Conservation (phyloP, 2,329 filamentous ascomycete genomes). For the Ilyonectria destructans region DNA sequence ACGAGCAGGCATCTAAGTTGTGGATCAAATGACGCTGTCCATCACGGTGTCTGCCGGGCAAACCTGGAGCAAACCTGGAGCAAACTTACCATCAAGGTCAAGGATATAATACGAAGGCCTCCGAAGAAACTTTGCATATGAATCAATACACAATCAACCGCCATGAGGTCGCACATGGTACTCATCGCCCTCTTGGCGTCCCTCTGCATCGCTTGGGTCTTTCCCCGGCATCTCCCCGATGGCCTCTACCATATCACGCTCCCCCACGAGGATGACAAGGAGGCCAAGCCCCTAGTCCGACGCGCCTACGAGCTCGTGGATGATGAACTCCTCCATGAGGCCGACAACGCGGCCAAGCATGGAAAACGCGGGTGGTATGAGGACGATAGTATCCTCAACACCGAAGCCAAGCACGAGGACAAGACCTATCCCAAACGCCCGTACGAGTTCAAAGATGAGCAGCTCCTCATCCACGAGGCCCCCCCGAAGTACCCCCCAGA, state of each 20-base stretch:
- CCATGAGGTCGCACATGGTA: background rate
- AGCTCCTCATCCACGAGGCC: background rate
- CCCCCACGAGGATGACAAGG: conserved; percentile 4
- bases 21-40: background rate
- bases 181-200: background rate
- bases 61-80: too few species aligned
- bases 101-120: too few species aligned
- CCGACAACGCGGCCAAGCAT: too few species aligned
- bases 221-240: conserved; percentile 25
- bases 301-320: background rate
- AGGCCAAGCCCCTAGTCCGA: background rate
- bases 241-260: conserved; percentile 26
- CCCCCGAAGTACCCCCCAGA: background rate
- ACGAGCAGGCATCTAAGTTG: too few species aligned
- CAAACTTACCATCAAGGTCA: background rate
- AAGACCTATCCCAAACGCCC: conserved; percentile 2
- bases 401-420: background rate
- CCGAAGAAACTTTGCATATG: too few species aligned
- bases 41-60: background rate
- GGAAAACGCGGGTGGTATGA: too few species aligned
- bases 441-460: too few species aligned
- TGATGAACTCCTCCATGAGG: background rate
- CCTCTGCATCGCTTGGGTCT: conserved; percentile 8
- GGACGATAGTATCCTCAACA: too few species aligned
- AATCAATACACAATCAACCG: background rate